phyloP scores from a whole-genome alignment of 2,329 filamentous ascomycete genomes.

The Talaromyces sp. region DNA sequence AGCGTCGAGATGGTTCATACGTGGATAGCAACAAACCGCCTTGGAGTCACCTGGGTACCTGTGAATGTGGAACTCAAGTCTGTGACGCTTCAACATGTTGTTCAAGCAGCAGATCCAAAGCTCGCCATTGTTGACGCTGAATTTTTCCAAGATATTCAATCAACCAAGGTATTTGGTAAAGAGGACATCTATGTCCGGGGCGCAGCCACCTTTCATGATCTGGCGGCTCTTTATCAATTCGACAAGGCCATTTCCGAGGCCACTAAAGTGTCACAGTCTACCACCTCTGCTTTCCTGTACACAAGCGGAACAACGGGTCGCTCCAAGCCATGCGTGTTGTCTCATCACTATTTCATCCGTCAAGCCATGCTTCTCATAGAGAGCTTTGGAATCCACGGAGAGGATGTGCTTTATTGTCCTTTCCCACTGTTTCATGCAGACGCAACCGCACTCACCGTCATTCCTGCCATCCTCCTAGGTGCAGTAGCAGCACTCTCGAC shows the following conservation, averaged over 20 bases:
- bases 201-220: not conserved
- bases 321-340: constrained; percentile 1
- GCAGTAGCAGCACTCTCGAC: constrained; percentile 1
- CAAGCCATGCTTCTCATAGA: constrained; percentile 2
- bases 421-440: constrained; percentile 2
- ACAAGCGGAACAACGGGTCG: constrained; percentile 2
- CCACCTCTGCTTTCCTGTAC: not conserved
- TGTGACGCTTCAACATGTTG: not conserved
- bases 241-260: not conserved
- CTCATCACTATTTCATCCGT: constrained; percentile 1
- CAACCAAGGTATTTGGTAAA: not conserved
- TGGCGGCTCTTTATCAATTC: not conserved
- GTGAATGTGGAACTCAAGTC: constrained; percentile 2
- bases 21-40: constrained; percentile 1
- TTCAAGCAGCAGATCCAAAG: not conserved
- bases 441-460: not conserved
- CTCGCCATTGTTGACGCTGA: not conserved
- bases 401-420: constrained; percentile 1
- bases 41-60: not conserved
- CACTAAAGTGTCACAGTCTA: not conserved
- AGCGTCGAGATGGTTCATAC: constrained; percentile 1
- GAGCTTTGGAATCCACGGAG: not conserved
- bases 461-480: constrained; percentile 1
- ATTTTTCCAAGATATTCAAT: not conserved
- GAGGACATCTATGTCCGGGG: not conserved